Evolutionary conservation across 495 filamentous ascomycete genomes (phyloP).

Genomic region (Tuber aestivum): DNA sequence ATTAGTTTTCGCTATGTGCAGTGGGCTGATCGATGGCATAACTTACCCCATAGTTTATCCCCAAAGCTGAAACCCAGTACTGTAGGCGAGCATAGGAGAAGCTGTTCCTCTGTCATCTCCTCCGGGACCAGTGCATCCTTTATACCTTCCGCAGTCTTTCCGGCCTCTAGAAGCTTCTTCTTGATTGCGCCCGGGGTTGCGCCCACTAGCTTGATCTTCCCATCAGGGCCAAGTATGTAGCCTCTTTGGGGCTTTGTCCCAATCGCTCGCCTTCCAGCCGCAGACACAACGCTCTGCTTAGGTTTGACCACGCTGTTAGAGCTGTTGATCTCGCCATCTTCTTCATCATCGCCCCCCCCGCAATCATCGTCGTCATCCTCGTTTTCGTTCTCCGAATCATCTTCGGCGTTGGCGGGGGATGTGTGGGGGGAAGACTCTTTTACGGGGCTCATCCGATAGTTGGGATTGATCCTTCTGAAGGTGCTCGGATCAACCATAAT

Average conservation of each 20-base stretch:
- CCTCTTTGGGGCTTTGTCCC: conserved; percentile 27
- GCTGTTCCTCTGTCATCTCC: conserved; percentile 45
- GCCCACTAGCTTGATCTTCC: conserved; percentile 28
- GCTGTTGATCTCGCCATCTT: conserved; percentile 28
- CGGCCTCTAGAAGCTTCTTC: conserved; percentile 20
- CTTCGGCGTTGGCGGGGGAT: conserved; percentile 9
- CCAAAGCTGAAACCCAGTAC: conserved; percentile 48
- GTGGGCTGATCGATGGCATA: conserved; percentile 40
- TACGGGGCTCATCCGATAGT: conserved; percentile 65
- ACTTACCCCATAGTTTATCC: conserved; percentile 48
- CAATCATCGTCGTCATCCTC: conserved; percentile 33
- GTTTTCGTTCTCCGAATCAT: conserved; percentile 30
- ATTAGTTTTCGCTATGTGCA: conserved; percentile 5
- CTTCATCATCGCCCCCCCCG: conserved; percentile 30
- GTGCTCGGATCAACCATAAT: conserved; percentile 89
- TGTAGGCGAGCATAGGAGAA: conserved; percentile 45
- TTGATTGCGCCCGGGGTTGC: conserved; percentile 14
- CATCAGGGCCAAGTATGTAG: conserved; percentile 32
- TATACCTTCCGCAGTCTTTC: conserved; percentile 4
- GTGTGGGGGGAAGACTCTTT: conserved; percentile 27
- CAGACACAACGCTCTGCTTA: conserved; percentile 2
- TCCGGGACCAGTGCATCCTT: conserved; percentile 32
- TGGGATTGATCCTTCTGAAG: conserved; percentile 80
- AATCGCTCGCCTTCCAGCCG: conserved; percentile 22
- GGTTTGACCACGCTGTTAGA: conserved; percentile 22